A percentile compares a stretch with the other conserved stretches of the same genome.
These are phyloP conservation scores for Delonix regia DNA, from an alignment of 306 rosid genomes.

Conservation along the genomic window DNA sequence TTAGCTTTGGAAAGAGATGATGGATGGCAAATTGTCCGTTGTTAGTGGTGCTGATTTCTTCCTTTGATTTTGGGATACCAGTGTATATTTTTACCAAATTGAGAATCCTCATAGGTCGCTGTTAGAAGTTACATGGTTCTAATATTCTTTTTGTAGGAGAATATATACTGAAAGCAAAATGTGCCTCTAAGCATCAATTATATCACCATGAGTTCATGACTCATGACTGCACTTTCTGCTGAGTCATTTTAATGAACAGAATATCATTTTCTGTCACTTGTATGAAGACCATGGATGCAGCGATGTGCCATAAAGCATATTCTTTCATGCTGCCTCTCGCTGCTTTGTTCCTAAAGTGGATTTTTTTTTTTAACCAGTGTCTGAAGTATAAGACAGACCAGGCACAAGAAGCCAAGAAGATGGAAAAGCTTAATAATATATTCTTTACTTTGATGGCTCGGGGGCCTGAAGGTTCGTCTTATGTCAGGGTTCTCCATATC, in stretches of 20 bases:
- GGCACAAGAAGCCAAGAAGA: conserved; percentile 88
- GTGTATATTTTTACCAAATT: conserved; percentile 26
- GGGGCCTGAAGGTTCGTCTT: conserved; percentile 79
- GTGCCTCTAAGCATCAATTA: conserved; percentile 23
- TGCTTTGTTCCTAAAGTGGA: conserved; percentile 34
- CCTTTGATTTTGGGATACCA: conserved; percentile 27
- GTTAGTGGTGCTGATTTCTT: conserved; percentile 28
- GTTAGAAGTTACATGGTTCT: conserved; percentile 15
- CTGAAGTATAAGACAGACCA: conserved; percentile 91
- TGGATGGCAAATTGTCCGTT: conserved; percentile 34
- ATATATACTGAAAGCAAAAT: conserved; percentile 22
- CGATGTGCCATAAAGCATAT: conserved; percentile 30
- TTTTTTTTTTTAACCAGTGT: conserved; percentile 66
- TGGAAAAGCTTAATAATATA: conserved; percentile 80
- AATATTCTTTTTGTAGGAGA: conserved; percentile 7
- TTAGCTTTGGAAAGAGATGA: conserved; percentile 25
- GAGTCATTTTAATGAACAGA: conserved; percentile 29
- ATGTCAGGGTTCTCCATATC: conserved; percentile 30
- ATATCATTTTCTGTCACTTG: conserved; percentile 36
- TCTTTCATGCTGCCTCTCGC: conserved; percentile 25
- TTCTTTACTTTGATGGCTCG: conserved; percentile 94
- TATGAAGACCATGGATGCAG: conserved; percentile 27
- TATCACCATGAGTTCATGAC: not conserved
- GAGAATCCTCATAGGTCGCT: conserved; percentile 36
- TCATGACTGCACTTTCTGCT: not conserved